Evolutionary conservation across 2,329 filamentous ascomycete species (phyloP).

Genomic region (Penicillium thymicola): DNA sequence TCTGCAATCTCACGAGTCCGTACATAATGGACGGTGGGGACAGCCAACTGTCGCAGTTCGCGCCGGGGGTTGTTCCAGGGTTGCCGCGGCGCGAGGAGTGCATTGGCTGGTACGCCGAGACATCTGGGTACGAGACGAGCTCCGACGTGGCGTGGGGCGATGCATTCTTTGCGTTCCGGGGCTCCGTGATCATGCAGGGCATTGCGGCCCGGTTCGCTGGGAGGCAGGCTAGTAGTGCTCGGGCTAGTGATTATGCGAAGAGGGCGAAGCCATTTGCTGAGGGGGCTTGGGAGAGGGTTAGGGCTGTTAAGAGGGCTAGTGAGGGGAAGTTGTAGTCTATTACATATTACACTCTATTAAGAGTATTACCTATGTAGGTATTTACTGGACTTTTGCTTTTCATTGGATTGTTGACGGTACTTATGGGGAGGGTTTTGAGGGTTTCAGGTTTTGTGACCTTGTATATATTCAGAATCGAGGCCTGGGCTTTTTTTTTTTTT

Average conservation of each 20-base stretch:
- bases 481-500: not conserved
- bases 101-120: constrained; percentile 63
- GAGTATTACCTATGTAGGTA: too few species aligned
- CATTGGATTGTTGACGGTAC: not conserved
- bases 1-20: constrained; percentile 68
- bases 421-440: not conserved
- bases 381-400: not conserved
- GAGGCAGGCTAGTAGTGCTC: constrained; percentile 83
- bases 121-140: constrained; percentile 68
- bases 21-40: constrained; percentile 37
- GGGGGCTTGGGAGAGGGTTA: constrained; percentile 72
- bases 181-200: constrained; percentile 71
- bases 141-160: constrained; percentile 60
- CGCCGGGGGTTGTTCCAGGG: constrained; percentile 62
- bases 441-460: not conserved
- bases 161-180: constrained; percentile 60
- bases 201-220: constrained; percentile 84
- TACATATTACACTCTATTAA: not conserved
- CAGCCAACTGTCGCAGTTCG: constrained; percentile 51
- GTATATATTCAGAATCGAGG: not conserved
- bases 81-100: constrained; percentile 60
- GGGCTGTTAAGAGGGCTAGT: constrained; percentile 44
- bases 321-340: constrained; percentile 44
- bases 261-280: constrained; percentile 70
- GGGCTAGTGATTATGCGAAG: constrained; percentile 69